Conservation (phyloP, 352 stramenopile genomes). For the Globisporangium cederbergense region DNA sequence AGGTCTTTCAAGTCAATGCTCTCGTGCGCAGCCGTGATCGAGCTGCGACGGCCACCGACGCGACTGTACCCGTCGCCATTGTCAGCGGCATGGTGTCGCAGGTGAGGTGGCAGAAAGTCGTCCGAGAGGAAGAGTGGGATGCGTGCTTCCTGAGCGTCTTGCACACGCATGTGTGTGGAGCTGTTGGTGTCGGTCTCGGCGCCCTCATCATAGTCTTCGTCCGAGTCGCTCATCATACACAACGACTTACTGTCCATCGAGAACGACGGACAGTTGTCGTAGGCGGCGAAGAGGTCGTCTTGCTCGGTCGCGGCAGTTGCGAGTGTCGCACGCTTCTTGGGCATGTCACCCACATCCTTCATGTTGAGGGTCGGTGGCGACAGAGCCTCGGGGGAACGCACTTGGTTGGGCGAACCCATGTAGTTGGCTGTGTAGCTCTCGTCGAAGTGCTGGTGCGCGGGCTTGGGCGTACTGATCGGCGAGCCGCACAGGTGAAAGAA, state of each 20-base stretch:
- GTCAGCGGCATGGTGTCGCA: constrained; percentile 21
- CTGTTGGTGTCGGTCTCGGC: constrained; percentile 39
- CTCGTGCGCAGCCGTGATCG: constrained; percentile 36
- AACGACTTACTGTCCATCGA: constrained; percentile 12
- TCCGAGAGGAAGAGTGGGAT: constrained; percentile 65
- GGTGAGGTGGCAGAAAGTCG: constrained; percentile 35
- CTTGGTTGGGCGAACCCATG: constrained; percentile 26
- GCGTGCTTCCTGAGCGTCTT: constrained; percentile 46
- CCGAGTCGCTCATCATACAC: constrained; percentile 14
- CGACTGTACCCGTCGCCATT: constrained; percentile 18
- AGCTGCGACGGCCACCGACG: constrained; percentile 12
- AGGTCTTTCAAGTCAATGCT: constrained; percentile 68
- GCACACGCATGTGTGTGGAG: constrained; percentile 35
- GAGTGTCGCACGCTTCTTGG: constrained; percentile 15
- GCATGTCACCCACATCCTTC: constrained; percentile 24
- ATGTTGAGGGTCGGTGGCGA: constrained; percentile 28
- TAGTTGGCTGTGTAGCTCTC: constrained; percentile 13
- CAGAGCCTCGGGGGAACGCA: constrained; percentile 29
- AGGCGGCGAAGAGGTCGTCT: constrained; percentile 25
- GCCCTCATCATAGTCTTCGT: constrained; percentile 24
- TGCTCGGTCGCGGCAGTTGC: constrained; percentile 18
- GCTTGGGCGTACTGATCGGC: constrained; percentile 64
- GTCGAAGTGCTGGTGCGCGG: constrained; percentile 25
- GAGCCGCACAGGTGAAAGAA: constrained; percentile 81
- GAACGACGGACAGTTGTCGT: constrained; percentile 24